Evolutionary conservation across 2,329 filamentous ascomycete species (phyloP).

Genomic region (Fusarium sp.): DNA sequence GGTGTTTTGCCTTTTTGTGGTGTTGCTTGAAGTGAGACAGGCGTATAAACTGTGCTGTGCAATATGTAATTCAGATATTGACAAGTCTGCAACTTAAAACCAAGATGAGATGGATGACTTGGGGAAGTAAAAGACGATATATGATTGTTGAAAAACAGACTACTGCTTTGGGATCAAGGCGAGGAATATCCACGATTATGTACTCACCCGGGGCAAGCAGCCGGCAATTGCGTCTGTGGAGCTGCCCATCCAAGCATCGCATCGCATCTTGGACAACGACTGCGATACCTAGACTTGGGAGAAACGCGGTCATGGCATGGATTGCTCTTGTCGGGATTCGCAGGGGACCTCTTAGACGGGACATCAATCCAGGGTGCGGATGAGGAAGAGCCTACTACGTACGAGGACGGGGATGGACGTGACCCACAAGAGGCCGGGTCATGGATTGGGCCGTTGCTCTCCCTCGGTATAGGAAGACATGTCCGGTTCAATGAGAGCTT

Average conservation of each 20-base stretch:
- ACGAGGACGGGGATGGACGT: conserved; percentile 12
- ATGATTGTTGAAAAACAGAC: conserved; percentile 43
- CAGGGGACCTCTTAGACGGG: conserved; percentile 44
- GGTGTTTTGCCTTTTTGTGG: conserved; percentile 22
- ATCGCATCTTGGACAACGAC: conserved; percentile 32
- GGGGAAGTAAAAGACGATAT: conserved; percentile 31
- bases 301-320: conserved; percentile 32
- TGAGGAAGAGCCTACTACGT: background rate
- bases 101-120: conserved; percentile 21
- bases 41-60: background rate
- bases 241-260: conserved; percentile 31
- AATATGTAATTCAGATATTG: conserved; percentile 36
- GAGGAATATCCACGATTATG: conserved; percentile 50
- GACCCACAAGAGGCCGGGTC: conserved; percentile 40
- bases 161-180: conserved; percentile 46
- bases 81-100: conserved; percentile 26
- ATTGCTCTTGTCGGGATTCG: conserved; percentile 34
- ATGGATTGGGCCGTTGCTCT: conserved; percentile 34
- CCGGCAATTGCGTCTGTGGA: conserved; percentile 44
- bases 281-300: conserved; percentile 41
- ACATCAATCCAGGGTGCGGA: conserved; percentile 16
- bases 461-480: conserved; percentile 25
- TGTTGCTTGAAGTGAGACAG: conserved; percentile 26
- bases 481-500: conserved; percentile 35
- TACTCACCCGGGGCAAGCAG: conserved; percentile 45